Evolutionary conservation across 768 basidiomycete genomes (phyloP), one percentile per base, ranked within the genome.

Genomic region (Kwoniella sp.): DNA sequence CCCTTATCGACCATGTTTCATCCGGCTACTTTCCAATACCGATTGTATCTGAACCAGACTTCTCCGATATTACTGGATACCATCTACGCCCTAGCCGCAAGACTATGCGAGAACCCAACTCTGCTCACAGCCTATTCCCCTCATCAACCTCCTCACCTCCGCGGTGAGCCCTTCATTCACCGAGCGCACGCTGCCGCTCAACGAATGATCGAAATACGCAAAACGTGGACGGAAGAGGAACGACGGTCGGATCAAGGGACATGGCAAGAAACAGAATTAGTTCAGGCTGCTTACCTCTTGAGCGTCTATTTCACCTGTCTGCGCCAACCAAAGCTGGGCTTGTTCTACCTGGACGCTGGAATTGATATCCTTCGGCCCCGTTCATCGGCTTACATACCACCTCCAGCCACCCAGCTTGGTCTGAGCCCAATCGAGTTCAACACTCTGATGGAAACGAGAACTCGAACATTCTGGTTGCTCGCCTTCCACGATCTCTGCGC

Each of bases 1-100:
- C 79, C 79, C 48, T 72, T 72, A 46, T 53, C 58, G 15, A 57
- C 69, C 22, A 80, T 80, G 74, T 68, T 80, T 25, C 79, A 80
- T 59, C 54, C 62, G 5, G 59, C 79, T 1, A 80, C 79, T 4
- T 80, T 80, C 62, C 64, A 73, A 15, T 68, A 78, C 49, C 75
- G 79, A 6, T 63, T 71, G 10, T 78, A 76, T 60, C 69, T 72
- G 27, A 56, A 58, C 17, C 66, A 69, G 37, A 62, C 68, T 15
- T 71, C 75, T 10, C 72, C 72, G 0, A 55, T 73, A 10, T 68
- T 80, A 21, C 61, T 78, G 46, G 69, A 78, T 44, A 68, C 71
- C 25, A 77, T 80, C 7, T 77, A 72, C 64, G 79, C 79, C 25
- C 60, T 77, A 21, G 58, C 79, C 10, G 61, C 69, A 24, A 72